Percentiles rank a stretch among this genome's conserved stretches.
phyloP scores from a whole-genome alignment of 352 stramenopile species.

The Albugo candida region DNA sequence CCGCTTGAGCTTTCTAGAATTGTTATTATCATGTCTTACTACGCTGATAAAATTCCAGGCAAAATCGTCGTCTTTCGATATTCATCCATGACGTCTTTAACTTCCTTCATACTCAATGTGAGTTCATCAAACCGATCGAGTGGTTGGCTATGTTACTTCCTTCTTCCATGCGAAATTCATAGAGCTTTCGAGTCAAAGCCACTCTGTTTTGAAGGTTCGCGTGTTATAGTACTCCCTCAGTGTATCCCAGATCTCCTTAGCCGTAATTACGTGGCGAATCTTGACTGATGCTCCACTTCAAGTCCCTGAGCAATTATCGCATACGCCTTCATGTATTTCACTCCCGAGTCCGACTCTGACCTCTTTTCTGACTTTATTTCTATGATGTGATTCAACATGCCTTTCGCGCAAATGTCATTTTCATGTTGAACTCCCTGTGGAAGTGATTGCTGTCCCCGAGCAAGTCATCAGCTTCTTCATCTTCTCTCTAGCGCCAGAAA shows the following conservation, averaged over 20 bases:
- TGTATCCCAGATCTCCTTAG: too few species aligned
- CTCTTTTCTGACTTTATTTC: not conserved
- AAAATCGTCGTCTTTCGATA: conserved; percentile 2
- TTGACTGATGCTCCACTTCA: conserved; percentile 6
- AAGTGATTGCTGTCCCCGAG: too few species aligned
- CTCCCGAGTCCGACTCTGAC: conserved; percentile 1
- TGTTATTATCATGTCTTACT: conserved; percentile 6
- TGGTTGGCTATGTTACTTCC: too few species aligned
- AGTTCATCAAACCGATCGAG: conserved; percentile 3
- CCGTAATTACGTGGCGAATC: conserved; percentile 1
- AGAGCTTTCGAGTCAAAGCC: too few species aligned
- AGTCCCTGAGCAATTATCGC: too few species aligned
- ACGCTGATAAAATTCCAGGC: not conserved
- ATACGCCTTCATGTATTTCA: conserved; percentile 5
- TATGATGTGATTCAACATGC: conserved; percentile 1
- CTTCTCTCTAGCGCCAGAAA: too few species aligned
- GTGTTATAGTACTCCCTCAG: too few species aligned
- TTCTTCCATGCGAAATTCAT: too few species aligned
- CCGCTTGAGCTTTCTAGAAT: conserved; percentile 9
- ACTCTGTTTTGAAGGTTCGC: too few species aligned
- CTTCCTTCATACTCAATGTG: not conserved
- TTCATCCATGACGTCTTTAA: conserved; percentile 1
- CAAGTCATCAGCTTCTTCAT: too few species aligned
- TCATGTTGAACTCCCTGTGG: conserved; percentile 4
- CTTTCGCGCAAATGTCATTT: conserved; percentile 1